These are phyloP conservation scores for Colletotrichum chrysophilum DNA, from an alignment of 2,329 filamentous ascomycete genomes.

Conservation along the genomic window DNA sequence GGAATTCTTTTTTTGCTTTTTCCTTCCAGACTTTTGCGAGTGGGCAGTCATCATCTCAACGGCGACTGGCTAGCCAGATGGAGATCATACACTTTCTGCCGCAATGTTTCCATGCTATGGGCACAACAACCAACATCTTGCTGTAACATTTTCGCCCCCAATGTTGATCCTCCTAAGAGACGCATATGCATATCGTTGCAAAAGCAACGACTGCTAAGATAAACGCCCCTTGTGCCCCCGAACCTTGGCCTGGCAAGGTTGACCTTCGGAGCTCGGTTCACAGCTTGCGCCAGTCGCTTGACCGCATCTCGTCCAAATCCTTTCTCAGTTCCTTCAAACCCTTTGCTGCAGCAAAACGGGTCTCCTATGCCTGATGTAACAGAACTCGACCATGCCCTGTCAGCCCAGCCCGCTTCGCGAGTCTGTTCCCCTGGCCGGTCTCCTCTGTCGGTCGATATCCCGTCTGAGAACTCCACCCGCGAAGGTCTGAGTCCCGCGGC, in stretches of 20 bases:
- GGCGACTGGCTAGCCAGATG: not conserved
- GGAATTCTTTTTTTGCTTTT: not conserved
- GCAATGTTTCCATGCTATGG: not conserved
- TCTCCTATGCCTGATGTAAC: not conserved
- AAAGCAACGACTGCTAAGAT: slow-evolving; percentile 2
- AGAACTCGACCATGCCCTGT: not conserved
- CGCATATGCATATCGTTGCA: not conserved
- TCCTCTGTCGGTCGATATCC: slow-evolving; percentile 1
- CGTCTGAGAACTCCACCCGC: not conserved
- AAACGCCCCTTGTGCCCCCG: not conserved
- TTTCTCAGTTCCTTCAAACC: not conserved
- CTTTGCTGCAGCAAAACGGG: not conserved
- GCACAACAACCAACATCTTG: not conserved
- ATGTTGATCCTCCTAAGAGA: not conserved
- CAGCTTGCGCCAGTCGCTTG: not conserved
- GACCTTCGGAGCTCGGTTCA: slow-evolving; percentile 3
- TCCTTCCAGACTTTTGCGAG: not conserved
- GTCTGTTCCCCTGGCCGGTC: not conserved
- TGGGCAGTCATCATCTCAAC: not conserved
- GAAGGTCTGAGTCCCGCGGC: not conserved
- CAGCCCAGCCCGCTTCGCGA: not conserved
- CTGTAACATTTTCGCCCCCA: not conserved
- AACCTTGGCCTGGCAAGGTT: not conserved
- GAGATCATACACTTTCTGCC: not conserved
- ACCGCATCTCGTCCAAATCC: not conserved